Conservation (phyloP, 2,329 filamentous ascomycete species). For the Penicillium janthinellum region DNA sequence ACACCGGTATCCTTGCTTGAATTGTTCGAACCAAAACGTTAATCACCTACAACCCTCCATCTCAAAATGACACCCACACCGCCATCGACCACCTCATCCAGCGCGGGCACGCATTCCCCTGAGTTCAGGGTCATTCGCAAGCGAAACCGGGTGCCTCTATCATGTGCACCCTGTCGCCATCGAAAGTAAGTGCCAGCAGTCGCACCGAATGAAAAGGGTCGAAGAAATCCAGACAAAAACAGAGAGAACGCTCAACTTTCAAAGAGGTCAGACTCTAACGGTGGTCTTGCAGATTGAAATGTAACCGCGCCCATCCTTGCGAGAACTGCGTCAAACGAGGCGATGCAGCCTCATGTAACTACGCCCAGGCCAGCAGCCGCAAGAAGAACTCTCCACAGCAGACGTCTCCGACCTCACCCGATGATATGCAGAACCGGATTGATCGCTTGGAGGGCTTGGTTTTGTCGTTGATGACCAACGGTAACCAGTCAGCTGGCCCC, state of each 20-base stretch:
- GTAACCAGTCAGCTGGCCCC: slow-evolving; percentile 62
- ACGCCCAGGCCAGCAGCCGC: slow-evolving; percentile 68
- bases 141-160: slow-evolving; percentile 87
- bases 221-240: neutral
- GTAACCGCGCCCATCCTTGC: slow-evolving; percentile 86
- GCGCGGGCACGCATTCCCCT: slow-evolving; percentile 72
- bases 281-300: slow-evolving; percentile 67
- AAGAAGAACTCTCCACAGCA: slow-evolving; percentile 68
- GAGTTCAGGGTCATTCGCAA: slow-evolving; percentile 89
- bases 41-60: neutral
- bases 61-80: slow-evolving; percentile 45
- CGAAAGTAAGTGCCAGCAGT: slow-evolving; percentile 68
- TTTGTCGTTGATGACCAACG: slow-evolving; percentile 90
- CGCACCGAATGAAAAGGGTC: neutral
- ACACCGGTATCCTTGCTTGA: neutral
- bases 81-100: slow-evolving; percentile 68
- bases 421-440: slow-evolving; percentile 99
- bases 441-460: slow-evolving; percentile 91
- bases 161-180: slow-evolving; percentile 86
- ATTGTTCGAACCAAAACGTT: neutral
- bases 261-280: neutral
- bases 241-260: neutral
- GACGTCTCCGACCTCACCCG: slow-evolving; percentile 65
- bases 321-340: slow-evolving; percentile 92
- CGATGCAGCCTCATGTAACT: slow-evolving; percentile 79